These are phyloP conservation scores for Diplodia scrobiculata DNA, from an alignment of 2,329 filamentous ascomycete genomes.

Conservation along the genomic window DNA sequence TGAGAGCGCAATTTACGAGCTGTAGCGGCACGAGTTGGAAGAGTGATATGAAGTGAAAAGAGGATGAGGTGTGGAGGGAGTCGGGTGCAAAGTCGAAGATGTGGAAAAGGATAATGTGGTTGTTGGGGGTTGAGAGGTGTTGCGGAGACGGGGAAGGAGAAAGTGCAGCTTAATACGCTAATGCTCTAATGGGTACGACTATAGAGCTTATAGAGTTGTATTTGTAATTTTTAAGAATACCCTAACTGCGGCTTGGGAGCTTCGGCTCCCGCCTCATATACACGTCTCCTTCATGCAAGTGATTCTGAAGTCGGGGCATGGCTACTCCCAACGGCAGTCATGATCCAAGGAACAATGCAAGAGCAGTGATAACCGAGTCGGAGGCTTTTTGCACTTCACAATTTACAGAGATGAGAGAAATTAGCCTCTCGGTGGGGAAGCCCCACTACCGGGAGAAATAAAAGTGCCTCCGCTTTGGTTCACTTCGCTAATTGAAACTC, in stretches of 20 bases:
- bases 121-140: background rate
- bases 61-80: background rate
- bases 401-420: no score
- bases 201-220: conserved; percentile 24
- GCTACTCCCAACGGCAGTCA: background rate
- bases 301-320: background rate
- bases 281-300: background rate
- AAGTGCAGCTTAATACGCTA: conserved; percentile 22
- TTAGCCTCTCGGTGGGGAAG: no score
- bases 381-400: no score
- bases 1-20: background rate
- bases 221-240: conserved; percentile 27
- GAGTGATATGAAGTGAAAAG: background rate
- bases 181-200: conserved; percentile 23
- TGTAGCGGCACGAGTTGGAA: background rate
- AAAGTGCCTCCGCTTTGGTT: no score
- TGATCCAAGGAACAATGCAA: background rate
- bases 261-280: conserved; percentile 2
- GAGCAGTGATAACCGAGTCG: no score
- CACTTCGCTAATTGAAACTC: no score
- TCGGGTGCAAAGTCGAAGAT: background rate
- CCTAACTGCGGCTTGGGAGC: conserved; percentile 17
- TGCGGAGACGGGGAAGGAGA: background rate
- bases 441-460: no score
- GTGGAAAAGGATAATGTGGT: background rate